A percentile compares a stretch with the other conserved stretches of the same genome.
Evolutionary conservation across 768 basidiomycete species (phyloP).

Genomic region (Amyloporia xantha): DNA sequence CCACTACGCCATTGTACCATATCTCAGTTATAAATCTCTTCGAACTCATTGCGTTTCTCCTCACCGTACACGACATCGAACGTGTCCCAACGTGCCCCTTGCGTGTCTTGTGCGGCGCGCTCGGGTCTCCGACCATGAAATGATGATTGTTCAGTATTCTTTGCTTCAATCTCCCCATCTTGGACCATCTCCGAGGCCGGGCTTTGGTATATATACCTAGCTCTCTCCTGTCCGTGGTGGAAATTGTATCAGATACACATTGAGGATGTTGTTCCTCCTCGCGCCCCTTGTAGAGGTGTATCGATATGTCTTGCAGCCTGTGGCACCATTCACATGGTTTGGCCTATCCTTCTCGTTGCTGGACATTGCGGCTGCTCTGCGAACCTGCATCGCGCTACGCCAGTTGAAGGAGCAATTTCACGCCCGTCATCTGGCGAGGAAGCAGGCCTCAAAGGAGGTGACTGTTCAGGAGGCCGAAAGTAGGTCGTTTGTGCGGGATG

Average conservation of each 20-base stretch:
- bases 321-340: conserved; percentile 65
- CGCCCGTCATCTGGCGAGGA: conserved; percentile 33
- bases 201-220: background rate
- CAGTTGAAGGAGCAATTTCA: conserved; percentile 53
- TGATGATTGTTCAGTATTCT: too few relatives aligned
- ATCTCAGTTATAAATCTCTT: background rate
- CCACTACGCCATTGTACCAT: conserved; percentile 52
- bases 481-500: conserved; percentile 51
- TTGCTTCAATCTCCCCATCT: background rate
- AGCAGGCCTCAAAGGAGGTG: conserved; percentile 22
- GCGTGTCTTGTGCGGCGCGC: background rate
- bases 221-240: background rate
- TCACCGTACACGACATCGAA: background rate
- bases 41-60: background rate
- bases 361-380: conserved; percentile 60
- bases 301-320: conserved; percentile 46
- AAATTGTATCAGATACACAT: background rate
- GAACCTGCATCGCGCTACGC: conserved; percentile 63
- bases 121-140: background rate
- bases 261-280: conserved; percentile 31
- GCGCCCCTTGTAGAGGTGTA: conserved; percentile 42
- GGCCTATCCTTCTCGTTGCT: conserved; percentile 52
- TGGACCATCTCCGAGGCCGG: background rate
- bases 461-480: conserved; percentile 32
- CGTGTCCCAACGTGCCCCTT: too few relatives aligned